These are phyloP conservation scores for Areca catechu DNA, from an alignment of 176 grass and related monocot genomes.

Conservation along the genomic window DNA sequence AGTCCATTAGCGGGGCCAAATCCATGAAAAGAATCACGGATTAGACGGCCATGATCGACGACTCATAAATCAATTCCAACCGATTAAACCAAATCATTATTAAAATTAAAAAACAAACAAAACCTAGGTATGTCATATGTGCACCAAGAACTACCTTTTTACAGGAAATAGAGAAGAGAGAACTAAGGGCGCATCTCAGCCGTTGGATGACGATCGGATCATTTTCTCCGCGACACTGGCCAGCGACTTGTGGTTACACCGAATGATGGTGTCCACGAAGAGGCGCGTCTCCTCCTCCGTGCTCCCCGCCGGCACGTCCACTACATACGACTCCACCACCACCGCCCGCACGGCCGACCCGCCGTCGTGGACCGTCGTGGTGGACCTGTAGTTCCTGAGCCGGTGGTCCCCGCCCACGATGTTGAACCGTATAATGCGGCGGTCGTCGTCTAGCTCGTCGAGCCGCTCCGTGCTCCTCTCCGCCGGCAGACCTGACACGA, in stretches of 20 bases:
- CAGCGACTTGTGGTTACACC: neutral
- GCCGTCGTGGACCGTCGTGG: slow-evolving; percentile 2
- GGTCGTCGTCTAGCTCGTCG: slow-evolving; percentile 2
- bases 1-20: too few species aligned
- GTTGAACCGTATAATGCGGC: slow-evolving; percentile 4
- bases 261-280: slow-evolving; percentile 4
- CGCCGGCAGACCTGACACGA: slow-evolving; percentile 11
- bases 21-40: too few species aligned
- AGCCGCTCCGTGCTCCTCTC: slow-evolving; percentile 6
- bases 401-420: slow-evolving; percentile 10
- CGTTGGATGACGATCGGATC: too few species aligned
- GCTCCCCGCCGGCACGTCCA: slow-evolving; percentile 11
- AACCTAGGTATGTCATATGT: too few species aligned
- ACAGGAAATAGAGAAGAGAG: too few species aligned
- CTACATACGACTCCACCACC: slow-evolving; percentile 10
- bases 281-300: neutral
- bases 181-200: too few species aligned
- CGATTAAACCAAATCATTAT: too few species aligned
- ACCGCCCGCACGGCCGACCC: neutral
- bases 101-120: too few species aligned
- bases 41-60: too few species aligned
- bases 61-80: too few species aligned
- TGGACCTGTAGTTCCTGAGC: slow-evolving; percentile 4
- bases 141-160: too few species aligned
- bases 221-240: too few species aligned